Evolutionary conservation across 352 stramenopile genomes (phyloP), one percentile per base, ranked within the genome.

Genomic region (Halophytophthora polymorphica): DNA sequence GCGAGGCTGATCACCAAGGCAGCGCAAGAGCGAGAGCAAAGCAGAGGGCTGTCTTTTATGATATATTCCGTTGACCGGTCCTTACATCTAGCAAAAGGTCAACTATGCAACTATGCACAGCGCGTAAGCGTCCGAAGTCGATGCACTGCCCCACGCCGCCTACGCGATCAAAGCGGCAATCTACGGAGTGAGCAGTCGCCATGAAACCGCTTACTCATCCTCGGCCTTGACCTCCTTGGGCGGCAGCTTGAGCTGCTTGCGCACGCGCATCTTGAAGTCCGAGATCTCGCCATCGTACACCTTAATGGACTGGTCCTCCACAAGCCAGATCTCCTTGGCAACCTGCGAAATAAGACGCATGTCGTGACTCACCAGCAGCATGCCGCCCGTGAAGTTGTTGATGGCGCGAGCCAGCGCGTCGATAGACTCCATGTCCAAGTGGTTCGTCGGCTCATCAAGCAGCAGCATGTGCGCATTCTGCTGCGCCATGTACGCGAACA

Each of bases 321-420:
- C 97, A 45, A 99, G 86, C 84, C 97, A 99, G 72, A 99, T 99
- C 72, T 99, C 95, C 64, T 99, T 94, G 46, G 97, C 97, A 45
- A 99, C 97, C 69, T 98, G 93, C 50, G 88, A 97, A 65, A 99
- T 98, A 45, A 99, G 79, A 45, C 96, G 86, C 95, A 99, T 98
- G 87, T 99, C 96, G 86, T 99, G 97, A 51, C 86, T 98, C 31
- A 99, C 96, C 35, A 99, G 79, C 13, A 99, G 80, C 73, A 99
- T 92, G 33, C 96, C 96, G 58, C 97, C 97, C 54, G 93, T 66
- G 71, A 99, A 99, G 45, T 98, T 83, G 73, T 99, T 98, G 55
- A 99, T 98, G 17, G 96, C 96, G 29, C 96, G 93, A 17, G 96
- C 97, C 29, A 99, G 73, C 17, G 95, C 93, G 73, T 99, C 96